Conservation (phyloP, 2,329 filamentous ascomycete genomes). For the Dothistroma septosporum region DNA sequence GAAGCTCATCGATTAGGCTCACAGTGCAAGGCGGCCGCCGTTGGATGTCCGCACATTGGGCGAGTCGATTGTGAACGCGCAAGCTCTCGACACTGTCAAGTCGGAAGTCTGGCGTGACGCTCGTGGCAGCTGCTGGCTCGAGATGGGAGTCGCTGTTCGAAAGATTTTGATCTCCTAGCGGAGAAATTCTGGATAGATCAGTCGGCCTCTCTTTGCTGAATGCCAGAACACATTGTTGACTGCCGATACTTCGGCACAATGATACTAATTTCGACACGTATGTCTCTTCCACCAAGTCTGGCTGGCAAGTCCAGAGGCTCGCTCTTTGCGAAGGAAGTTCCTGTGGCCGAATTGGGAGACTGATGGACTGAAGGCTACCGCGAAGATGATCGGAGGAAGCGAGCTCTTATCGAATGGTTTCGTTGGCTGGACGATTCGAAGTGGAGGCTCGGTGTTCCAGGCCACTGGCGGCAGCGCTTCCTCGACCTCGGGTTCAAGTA, state of each 20-base stretch:
- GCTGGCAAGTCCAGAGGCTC: constrained; percentile 31
- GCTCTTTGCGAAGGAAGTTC: constrained; percentile 22
- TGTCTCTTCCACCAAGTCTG: constrained; percentile 33
- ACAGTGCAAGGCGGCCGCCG: constrained; percentile 26
- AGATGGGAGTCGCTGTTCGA: not conserved
- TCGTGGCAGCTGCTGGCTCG: not conserved
- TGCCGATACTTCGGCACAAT: too few species aligned
- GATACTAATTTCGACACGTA: constrained; percentile 8
- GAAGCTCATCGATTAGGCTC: constrained; percentile 40
- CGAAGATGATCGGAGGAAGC: constrained; percentile 18
- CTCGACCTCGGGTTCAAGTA: too few species aligned
- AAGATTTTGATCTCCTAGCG: not conserved
- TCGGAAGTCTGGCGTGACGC: not conserved
- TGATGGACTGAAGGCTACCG: constrained; percentile 29
- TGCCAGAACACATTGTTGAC: constrained; percentile 31
- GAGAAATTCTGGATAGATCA: not conserved
- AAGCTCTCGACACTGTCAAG: not conserved
- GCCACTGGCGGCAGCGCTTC: not conserved
- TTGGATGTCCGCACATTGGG: not conserved
- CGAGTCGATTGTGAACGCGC: not conserved
- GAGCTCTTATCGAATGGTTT: constrained; percentile 22
- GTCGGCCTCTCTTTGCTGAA: constrained; percentile 33
- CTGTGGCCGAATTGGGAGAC: constrained; percentile 33
- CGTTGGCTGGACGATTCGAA: constrained; percentile 1
- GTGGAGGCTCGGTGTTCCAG: not conserved